Conservation (phyloP, 257 asterid genomes). For the Apocynum venetum region DNA sequence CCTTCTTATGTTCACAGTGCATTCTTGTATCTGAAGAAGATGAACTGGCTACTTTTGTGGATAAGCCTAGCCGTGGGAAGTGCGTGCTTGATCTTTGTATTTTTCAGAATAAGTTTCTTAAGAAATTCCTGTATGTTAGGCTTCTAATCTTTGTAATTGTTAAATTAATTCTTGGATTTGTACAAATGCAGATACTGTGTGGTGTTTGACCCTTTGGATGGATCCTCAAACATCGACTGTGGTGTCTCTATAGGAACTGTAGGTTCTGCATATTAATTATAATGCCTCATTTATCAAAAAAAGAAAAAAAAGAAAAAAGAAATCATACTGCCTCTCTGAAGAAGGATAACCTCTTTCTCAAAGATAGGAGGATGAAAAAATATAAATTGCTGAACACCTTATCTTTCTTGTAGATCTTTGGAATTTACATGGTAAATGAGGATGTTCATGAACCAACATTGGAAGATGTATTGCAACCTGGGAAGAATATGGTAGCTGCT, state of each 20-base stretch:
- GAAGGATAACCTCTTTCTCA: background rate
- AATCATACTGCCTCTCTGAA: background rate
- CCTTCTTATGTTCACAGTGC: conserved; percentile 47
- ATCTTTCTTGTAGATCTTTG: conserved; percentile 64
- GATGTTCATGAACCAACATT: conserved; percentile 52
- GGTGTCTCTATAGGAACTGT: conserved; percentile 98
- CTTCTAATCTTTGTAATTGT: background rate
- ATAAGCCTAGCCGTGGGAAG: conserved; percentile 77
- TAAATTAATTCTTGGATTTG: conserved; percentile 6
- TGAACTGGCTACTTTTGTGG: conserved; percentile 86
- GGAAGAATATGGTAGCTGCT: conserved; percentile 89
- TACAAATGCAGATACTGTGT: conserved; percentile 70
- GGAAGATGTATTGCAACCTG: conserved; percentile 90
- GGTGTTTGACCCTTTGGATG: conserved; percentile 95
- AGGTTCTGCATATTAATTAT: conserved; percentile 5
- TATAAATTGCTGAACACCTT: conserved; percentile 5
- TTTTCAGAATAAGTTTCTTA: background rate
- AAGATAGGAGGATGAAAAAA: background rate
- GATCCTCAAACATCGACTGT: conserved; percentile 97
- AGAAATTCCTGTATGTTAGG: background rate
- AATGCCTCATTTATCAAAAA: background rate
- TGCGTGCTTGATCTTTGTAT: conserved; percentile 26
- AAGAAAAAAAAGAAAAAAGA: too few relatives aligned
- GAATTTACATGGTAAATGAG: conserved; percentile 64
- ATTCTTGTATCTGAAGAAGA: conserved; percentile 98